These are phyloP conservation scores for Coemansia erecta DNA, from an alignment of 192 early-diverging fungal genomes.

Conservation along the genomic window DNA sequence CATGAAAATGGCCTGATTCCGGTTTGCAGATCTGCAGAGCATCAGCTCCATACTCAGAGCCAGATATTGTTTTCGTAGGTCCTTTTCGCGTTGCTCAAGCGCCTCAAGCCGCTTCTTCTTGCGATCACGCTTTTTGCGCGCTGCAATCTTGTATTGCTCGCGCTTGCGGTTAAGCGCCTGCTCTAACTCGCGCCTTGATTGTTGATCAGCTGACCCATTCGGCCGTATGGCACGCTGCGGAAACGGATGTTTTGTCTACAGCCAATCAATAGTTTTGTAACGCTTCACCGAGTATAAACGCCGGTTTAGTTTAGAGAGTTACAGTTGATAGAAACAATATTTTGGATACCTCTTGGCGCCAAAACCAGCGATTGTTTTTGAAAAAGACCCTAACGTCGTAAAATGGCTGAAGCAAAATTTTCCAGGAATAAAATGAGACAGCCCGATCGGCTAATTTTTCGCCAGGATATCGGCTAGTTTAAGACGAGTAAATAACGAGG, in stretches of 20 bases:
- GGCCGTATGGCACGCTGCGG: constrained; percentile 24
- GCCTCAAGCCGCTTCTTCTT: constrained; percentile 39
- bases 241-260: constrained; percentile 1
- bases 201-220: constrained; percentile 10
- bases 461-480: neutral
- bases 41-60: constrained; percentile 29
- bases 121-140: constrained; percentile 40
- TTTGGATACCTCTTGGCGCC: neutral
- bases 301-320: neutral
- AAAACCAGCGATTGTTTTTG: neutral
- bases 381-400: neutral
- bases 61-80: constrained; percentile 20
- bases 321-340: neutral
- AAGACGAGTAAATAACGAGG: too few relatives aligned
- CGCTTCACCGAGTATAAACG: neutral
- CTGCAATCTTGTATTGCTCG: constrained; percentile 41
- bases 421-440: constrained; percentile 23
- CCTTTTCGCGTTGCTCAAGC: constrained; percentile 28
- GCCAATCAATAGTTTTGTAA: neutral
- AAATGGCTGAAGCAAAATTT: constrained; percentile 21
- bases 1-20: neutral
- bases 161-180: constrained; percentile 31
- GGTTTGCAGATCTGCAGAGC: constrained; percentile 6
- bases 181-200: constrained; percentile 4
- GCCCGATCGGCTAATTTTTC: neutral